Conservation (phyloP, 148 eudicot species). For the Nepenthes mirabilis region DNA sequence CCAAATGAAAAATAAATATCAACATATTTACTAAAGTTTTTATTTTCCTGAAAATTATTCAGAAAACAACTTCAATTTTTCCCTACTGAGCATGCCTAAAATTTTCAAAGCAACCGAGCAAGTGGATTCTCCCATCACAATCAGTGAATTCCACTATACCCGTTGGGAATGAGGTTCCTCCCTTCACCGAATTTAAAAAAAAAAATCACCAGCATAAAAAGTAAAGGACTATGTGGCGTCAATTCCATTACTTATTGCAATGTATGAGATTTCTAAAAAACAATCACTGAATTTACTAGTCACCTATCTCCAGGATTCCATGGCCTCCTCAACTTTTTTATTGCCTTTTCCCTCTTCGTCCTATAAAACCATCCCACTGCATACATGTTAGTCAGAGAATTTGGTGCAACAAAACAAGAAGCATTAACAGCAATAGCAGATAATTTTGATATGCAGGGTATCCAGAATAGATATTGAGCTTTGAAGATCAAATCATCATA, state of each 20-base stretch:
- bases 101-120: slow-evolving; percentile 9
- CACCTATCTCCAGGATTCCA: slow-evolving; percentile 58
- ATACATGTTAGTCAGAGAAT: slow-evolving; percentile 19
- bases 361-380: slow-evolving; percentile 45
- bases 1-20: too few relatives aligned
- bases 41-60: slow-evolving; percentile 8
- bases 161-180: slow-evolving; percentile 66
- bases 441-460: slow-evolving; percentile 12
- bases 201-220: slow-evolving; percentile 18
- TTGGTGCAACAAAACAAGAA: slow-evolving; percentile 13
- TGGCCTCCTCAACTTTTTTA: slow-evolving; percentile 31
- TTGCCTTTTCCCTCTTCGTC: slow-evolving; percentile 8
- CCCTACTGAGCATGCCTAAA: too few relatives aligned
- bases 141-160: slow-evolving; percentile 40
- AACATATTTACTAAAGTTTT: too few relatives aligned
- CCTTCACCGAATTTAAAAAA: slow-evolving; percentile 28
- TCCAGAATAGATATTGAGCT: background rate
- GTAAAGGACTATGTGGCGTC: slow-evolving; percentile 35
- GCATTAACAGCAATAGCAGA: slow-evolving; percentile 16
- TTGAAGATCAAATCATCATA: slow-evolving; percentile 5
- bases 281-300: slow-evolving; percentile 25
- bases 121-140: slow-evolving; percentile 55
- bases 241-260: slow-evolving; percentile 49
- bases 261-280: slow-evolving; percentile 33
- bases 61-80: background rate